These are phyloP conservation scores for Colletotrichum plurivorum DNA, from an alignment of 2,329 filamentous ascomycete species.

Conservation along the genomic window DNA sequence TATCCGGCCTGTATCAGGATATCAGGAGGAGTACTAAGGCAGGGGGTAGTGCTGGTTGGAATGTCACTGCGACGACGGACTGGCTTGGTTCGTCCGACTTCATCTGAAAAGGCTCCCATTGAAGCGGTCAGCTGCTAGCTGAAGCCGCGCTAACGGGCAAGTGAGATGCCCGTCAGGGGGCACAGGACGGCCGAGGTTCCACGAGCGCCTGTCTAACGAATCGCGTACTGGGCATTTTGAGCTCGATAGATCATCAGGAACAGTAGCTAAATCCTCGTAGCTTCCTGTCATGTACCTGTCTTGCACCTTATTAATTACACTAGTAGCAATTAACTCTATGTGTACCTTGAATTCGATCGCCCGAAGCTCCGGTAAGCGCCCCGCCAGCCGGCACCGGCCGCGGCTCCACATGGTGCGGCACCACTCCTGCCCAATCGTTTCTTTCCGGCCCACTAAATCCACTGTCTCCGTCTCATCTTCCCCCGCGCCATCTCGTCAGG, in stretches of 20 bases:
- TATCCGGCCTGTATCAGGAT: too few relatives aligned
- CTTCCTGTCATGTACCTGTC: too few relatives aligned
- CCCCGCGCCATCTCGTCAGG: constrained; percentile 39
- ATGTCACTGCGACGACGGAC: neutral
- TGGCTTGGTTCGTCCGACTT: neutral
- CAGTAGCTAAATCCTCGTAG: too few relatives aligned
- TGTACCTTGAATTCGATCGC: constrained; percentile 17
- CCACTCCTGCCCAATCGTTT: neutral
- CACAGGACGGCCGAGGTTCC: too few relatives aligned
- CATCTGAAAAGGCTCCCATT: neutral
- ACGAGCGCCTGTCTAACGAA: too few relatives aligned
- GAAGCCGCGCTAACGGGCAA: too few relatives aligned
- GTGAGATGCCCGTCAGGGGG: too few relatives aligned
- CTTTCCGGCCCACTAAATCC: neutral
- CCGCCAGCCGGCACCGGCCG: neutral
- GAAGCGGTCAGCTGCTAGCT: too few relatives aligned
- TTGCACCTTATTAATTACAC: too few relatives aligned
- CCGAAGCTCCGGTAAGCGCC: neutral
- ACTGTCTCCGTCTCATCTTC: constrained; percentile 33
- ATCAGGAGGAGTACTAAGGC: too few relatives aligned
- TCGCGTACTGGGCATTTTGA: too few relatives aligned
- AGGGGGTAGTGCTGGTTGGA: neutral
- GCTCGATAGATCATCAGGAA: too few relatives aligned
- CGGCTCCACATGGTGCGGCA: neutral
- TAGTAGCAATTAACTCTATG: constrained; percentile 30